Evolutionary conservation across 495 filamentous ascomycete species (phyloP), one percentile per base, ranked within the genome.

Genomic region (Penicillium pancosmium): DNA sequence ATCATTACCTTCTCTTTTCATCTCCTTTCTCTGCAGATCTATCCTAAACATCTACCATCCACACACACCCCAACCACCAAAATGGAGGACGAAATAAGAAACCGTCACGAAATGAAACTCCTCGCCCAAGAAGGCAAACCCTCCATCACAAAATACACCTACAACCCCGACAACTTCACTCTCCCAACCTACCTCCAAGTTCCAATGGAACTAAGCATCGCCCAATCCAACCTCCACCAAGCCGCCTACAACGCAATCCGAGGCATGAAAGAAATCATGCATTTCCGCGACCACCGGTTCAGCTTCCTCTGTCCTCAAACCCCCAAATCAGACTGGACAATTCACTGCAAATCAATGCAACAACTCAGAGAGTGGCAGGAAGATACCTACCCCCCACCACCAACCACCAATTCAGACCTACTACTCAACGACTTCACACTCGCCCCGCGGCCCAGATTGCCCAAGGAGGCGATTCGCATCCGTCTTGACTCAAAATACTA

Each of bases 301-400:
- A 40, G 46, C 34, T 52, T 49, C 34, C 53, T 73, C 44, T 75
- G 69, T 27, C 57, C 64, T 25, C 9, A 9, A 6, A 18, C 34
- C 3, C 6, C 13, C 5, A 33, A 47, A 15, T 8, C 18, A 13
- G 8, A 23, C 25, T 56, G 46, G 52, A 9, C 44, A 16, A n/a
- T 23, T 0, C 68, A 73, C 31, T 13, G n/a, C 12, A 10, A 7
- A 4, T 68, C 68, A 23, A 52, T 76, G 23, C 18, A 57, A 0
- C 66, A 61, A 5, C 65, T 76, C 25, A 47, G 60, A 11, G 41
- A 41, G 18, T 71, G 70, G 70, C 34, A 49, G 12, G 47, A 56
- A 36, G 53, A 65, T 19, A 44, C 16, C 5, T 44, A 7, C 16
- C 41, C 41, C 1, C 16, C 15, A 27, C 25, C 27, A 6, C 1